Evolutionary conservation across 2,329 filamentous ascomycete genomes (phyloP), one percentile per base, ranked within the genome.

Genomic region (Neopestalotiopsis rosae): DNA sequence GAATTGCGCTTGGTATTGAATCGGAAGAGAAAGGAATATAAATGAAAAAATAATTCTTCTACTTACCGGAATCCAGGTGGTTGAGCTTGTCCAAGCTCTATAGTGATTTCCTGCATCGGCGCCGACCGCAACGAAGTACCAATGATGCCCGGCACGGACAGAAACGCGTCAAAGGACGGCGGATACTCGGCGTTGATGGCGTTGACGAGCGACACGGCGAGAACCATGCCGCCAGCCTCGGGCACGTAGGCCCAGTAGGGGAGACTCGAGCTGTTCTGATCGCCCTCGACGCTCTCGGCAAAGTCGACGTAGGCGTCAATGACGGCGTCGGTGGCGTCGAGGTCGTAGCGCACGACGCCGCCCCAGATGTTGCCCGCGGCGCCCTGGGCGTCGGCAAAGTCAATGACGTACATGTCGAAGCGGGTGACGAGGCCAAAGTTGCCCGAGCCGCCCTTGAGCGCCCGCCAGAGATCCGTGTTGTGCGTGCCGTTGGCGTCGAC

Each of bases 371-470:
- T 61, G 1, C 42, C 63, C 32, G 28, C 17, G 1, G 4, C 42
- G 20, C 17, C 9, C 24, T 28, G 24, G 10, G 40, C 24, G 45
- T 63, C 12, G 17, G 67, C 49, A 30, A 65, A 59, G 14, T 65
- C 68, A 34, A 73, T 67, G 40, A 69, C 69, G 45, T 71, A 24
- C 70, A 74, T 68, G 56, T 79, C 77, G 70, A 79, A 73, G 20
- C 72, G 71, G 4, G 81, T 77, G 13, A 79, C 74, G 68, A 80
- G 74, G 64, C 82, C 83, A 56, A 84, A 84, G 72, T 85, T 86
- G 69, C 78, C 81, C 14, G 78, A 77, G 56, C 84, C 84, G 13
- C 84, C 84, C 67, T 82, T 81, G 3, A 85, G 76, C 0, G 83
- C 84, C 65, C 77, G 78, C 72, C 77, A 85, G 2, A 86, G 78